phyloP scores from a whole-genome alignment of 306 rosid genomes.

The Gleditsia sinensis region DNA sequence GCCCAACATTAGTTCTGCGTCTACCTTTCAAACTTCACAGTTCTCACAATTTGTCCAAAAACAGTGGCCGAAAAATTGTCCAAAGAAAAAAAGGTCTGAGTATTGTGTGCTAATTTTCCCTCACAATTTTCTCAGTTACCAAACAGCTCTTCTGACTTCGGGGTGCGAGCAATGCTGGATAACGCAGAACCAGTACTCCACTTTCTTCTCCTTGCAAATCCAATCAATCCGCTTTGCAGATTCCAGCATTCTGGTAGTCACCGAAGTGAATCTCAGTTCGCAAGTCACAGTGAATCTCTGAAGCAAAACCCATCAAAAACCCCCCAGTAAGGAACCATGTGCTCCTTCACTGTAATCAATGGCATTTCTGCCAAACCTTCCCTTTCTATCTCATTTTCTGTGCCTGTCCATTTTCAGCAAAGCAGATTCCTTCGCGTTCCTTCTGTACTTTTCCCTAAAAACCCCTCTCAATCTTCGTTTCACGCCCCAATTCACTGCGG shows the following conservation, averaged over 20 bases:
- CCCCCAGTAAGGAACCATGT: conserved; percentile 37
- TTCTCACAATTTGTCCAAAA: no score
- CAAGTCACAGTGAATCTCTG: neutral
- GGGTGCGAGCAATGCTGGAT: neutral
- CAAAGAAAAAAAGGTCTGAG: no score
- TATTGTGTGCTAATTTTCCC: neutral
- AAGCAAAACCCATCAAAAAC: conserved; percentile 3
- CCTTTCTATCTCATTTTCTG: conserved; percentile 7
- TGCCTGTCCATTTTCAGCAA: conserved; percentile 24
- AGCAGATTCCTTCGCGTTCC: conserved; percentile 28
- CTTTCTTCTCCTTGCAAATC: neutral
- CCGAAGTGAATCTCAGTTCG: neutral
- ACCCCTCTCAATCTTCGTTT: conserved; percentile 9
- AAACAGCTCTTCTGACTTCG: neutral
- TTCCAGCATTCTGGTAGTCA: neutral
- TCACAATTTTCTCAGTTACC: neutral
- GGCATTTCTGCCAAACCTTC: conserved; percentile 40
- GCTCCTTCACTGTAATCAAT: conserved; percentile 4
- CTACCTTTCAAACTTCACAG: no score
- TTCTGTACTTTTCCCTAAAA: neutral
- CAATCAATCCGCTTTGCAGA: neutral
- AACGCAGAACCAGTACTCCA: neutral
- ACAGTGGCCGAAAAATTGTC: no score
- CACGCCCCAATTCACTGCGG: conserved; percentile 41
- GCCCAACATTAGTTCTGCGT: neutral